A percentile compares a stretch with the other conserved stretches of the same genome.
Conservation (phyloP, 768 basidiomycete species). For the Candolleomyces aberdarensis region DNA sequence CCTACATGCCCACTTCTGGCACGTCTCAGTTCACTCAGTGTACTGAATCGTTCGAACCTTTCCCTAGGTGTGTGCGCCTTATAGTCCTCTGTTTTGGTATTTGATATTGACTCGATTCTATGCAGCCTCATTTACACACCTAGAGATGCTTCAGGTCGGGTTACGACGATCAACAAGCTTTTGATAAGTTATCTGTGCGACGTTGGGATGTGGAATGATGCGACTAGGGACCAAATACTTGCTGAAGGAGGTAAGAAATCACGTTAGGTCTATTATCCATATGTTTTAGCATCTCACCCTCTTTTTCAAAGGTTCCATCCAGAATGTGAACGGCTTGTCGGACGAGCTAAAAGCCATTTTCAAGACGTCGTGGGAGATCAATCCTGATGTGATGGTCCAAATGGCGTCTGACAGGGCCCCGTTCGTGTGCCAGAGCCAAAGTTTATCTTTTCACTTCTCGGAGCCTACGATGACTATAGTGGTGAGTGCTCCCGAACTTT, state of each 20-base stretch:
- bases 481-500: not conserved
- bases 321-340: not conserved
- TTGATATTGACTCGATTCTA: no score
- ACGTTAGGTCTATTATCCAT: not conserved
- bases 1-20: conserved; percentile 87
- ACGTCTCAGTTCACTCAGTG: conserved; percentile 81
- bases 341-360: not conserved
- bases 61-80: not conserved
- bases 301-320: not conserved
- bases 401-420: not conserved
- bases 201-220: conserved; percentile 23
- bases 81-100: no score
- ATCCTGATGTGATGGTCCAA: not conserved
- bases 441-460: not conserved
- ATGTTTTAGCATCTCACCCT: no score
- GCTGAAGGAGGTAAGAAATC: not conserved
- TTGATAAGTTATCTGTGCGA: no score
- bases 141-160: conserved; percentile 34
- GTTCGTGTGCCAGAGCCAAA: not conserved
- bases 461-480: not conserved
- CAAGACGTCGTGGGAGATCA: not conserved
- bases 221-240: not conserved
- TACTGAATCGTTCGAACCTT: conserved; percentile 80
- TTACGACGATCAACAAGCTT: no score
- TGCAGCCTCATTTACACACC: not conserved